Percentiles rank a stretch among this genome's conserved stretches.
These are phyloP conservation scores for Trichoderma orchidacearum DNA, from an alignment of 495 filamentous ascomycete genomes.

Conservation along the genomic window DNA sequence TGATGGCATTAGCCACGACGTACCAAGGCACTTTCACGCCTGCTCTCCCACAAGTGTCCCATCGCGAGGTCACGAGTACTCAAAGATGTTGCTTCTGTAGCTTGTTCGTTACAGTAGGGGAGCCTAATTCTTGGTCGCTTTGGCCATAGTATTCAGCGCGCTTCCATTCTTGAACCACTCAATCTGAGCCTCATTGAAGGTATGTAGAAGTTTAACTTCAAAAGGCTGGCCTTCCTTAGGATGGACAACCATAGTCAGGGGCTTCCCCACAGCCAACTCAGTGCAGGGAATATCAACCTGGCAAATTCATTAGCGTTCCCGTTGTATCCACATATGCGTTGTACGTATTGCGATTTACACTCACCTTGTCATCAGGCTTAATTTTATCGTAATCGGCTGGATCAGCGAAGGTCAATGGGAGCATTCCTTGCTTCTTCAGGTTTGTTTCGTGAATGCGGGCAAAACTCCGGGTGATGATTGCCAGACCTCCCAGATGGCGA, in stretches of 20 bases:
- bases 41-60: not conserved
- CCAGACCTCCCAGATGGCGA: constrained; percentile 90
- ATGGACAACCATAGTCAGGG: constrained; percentile 82
- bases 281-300: constrained; percentile 76
- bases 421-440: constrained; percentile 99
- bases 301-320: not conserved
- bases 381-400: constrained; percentile 98
- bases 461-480: constrained; percentile 92
- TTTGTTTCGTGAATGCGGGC: constrained; percentile 99
- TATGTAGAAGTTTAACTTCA: constrained; percentile 78
- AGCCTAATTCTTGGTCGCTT: constrained; percentile 24
- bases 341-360: constrained; percentile 3
- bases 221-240: constrained; percentile 68
- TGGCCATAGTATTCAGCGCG: constrained; percentile 97
- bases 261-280: constrained; percentile 84
- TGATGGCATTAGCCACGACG: no score
- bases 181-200: constrained; percentile 94
- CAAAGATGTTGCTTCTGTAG: not conserved
- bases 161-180: constrained; percentile 97
- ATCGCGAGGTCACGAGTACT: not conserved
- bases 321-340: no score
- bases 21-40: not conserved
- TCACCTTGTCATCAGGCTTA: constrained; percentile 68
- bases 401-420: constrained; percentile 87
- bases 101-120: no score